Base-by-base conservation (phyloP, 164 flowering plant genomes). In the Aristolochia californica region DNA sequence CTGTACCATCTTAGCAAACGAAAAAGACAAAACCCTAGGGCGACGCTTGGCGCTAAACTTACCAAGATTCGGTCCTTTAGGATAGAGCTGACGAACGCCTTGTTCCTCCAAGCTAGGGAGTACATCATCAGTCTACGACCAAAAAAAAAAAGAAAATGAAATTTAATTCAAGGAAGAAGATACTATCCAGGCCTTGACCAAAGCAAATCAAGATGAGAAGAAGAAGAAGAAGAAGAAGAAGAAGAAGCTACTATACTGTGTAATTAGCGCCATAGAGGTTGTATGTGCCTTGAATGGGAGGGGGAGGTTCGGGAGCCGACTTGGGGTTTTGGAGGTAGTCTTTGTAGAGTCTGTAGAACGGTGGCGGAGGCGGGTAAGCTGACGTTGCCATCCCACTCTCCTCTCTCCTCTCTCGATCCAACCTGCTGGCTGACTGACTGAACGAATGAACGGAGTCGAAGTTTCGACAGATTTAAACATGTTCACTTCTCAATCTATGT, bases 51-150 rank as follows among this genome's bases (percentile, higher is more conserved):
- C 10, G 40, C 30, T 18, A 62, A 45, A 51, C 70, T 28, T 83
- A 91, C 96, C 96, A 65, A 91, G 51, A 74, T 87, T 78, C 0
- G 88, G 81, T 21, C 83, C 91, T 70, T 80, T 83, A 0, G 98
- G 91, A 60, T 88, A 91, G 50, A 91, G 67, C 59, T 85, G 97
- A 20, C 91, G 88, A 53, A 89, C 94, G 13, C 98, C 97, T 63
- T 93, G 96, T 54, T 93, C 98, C 73, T 93, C 98, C 72, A 93
- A 80, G 70, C 81, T 85, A 2, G 98, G 98, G 57, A 89, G 83
- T 53, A 80, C 82, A 65, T 93, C 95, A 75, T 89, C 95, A 25
- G 95, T 91, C 96, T 91, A 58, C 60, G 13, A 71, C 11, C 16
- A 51, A 49, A 13, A 53, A 59, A 58, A 40, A 49, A 30, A 2